Evolutionary conservation across 2,329 filamentous ascomycete species (phyloP).

Genomic region (Diatrype stigma): DNA sequence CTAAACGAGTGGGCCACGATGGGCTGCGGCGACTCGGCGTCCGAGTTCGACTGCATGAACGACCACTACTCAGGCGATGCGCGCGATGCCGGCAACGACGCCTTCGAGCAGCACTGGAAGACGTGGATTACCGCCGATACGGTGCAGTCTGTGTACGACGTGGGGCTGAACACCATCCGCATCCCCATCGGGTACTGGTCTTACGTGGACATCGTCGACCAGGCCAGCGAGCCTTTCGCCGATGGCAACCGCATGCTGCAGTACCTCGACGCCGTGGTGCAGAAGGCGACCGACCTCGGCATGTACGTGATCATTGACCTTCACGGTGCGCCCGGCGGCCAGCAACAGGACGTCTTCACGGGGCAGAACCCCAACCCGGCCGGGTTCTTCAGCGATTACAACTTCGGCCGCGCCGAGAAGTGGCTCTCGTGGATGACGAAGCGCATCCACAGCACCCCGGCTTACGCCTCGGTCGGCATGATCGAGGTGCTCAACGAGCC

Average conservation of each 20-base stretch:
- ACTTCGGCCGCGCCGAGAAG: constrained; percentile 51
- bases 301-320: constrained; percentile 28
- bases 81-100: constrained; percentile 14
- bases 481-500: constrained; percentile 58
- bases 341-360: constrained; percentile 19
- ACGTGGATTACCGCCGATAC: constrained; percentile 16
- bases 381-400: constrained; percentile 53
- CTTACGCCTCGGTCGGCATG: constrained; percentile 54
- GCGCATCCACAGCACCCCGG: constrained; percentile 43
- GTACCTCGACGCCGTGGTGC: constrained; percentile 27
- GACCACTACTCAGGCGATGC: constrained; percentile 16
- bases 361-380: constrained; percentile 26
- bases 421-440: constrained; percentile 55
- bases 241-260: constrained; percentile 26
- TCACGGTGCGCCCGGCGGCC: constrained; percentile 19
- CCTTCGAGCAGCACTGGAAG: constrained; percentile 17
- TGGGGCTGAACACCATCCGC: constrained; percentile 19
- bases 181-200: constrained; percentile 22
- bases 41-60: constrained; percentile 20
- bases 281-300: constrained; percentile 28
- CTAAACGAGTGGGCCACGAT: constrained; percentile 16
- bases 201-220: constrained; percentile 17
- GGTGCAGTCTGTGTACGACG: constrained; percentile 19
- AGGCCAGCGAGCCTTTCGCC: constrained; percentile 17
- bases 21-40: constrained; percentile 14